Evolutionary conservation across 2,329 filamentous ascomycete genomes (phyloP), one percentile per base, ranked within the genome.

Genomic region (Trichophyton mentagrophytes): DNA sequence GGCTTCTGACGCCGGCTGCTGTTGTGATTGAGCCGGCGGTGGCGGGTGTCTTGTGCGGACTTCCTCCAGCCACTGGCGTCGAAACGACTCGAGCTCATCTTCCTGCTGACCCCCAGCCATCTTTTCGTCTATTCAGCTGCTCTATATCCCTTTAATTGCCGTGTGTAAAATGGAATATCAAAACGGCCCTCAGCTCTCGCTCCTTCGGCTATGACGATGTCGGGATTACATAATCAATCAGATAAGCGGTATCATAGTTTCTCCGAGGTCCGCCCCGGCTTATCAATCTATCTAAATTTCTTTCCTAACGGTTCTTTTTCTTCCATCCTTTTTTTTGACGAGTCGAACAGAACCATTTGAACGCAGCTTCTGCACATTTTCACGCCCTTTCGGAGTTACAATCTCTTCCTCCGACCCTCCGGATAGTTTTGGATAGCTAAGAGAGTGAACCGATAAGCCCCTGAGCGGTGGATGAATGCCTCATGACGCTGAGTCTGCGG

Each of bases 1-100:
- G 57, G 65, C 63, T 51, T 62, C 62, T 7, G 44, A 36, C 4
- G 40, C 63, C 11, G 49, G 49, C 46, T 49, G 27, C 27, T 30
- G 27, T 30, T 30, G 27, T 5, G 27, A 30, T 30, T 30, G 27
- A 30, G 27, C 27, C 27, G 27, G 27, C 27, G 27, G 46, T 11
- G 46, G 5, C 49, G 49, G 49, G 49, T 53, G 49, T 22, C 60
- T 40, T 47, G 66, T 67, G 56, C 77, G 76, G 5, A 95, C 87
- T 71, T 96, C 91, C 66, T 89, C 86, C 62, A 84, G 84, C 91
- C 91, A 96, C 79, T 90, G 82, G 69, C 84, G 82, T 65, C 92
- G 86, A 75, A 96, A 96, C 53, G 82, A 85, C 73, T 95, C 89
- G 63, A 96, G 82, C 73, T 95, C 90, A 58, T 62, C 62, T 22